A percentile compares a stretch with the other conserved stretches of the same genome.
Evolutionary conservation across 768 basidiomycete genomes (phyloP).

Genomic region (Pisolithus orientalis): DNA sequence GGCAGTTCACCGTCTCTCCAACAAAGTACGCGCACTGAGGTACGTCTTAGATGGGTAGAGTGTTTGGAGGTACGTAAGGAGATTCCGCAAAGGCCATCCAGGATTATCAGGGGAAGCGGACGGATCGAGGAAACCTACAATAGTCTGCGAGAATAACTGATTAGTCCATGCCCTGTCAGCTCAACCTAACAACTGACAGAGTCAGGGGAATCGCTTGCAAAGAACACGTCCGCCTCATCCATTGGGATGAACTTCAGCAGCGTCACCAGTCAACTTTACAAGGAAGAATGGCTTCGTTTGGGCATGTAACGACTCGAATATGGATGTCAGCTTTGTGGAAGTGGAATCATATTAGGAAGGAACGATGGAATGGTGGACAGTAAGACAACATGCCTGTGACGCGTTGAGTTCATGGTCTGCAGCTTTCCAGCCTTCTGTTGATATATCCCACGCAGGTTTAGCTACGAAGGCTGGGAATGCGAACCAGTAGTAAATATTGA

Average conservation of each 20-base stretch:
- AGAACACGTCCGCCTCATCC: constrained; percentile 55
- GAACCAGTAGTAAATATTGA: constrained; percentile 98
- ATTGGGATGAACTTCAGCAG: constrained; percentile 44
- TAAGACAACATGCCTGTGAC: constrained; percentile 31
- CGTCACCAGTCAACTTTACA: constrained; percentile 34
- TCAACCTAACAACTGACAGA: constrained; percentile 30
- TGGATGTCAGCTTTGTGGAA: constrained; percentile 39
- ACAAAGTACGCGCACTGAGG: constrained; percentile 58
- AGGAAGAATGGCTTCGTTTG: constrained; percentile 56
- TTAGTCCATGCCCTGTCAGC: not conserved
- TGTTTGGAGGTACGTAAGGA: constrained; percentile 73
- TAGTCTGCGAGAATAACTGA: constrained; percentile 25
- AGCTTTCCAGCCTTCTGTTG: constrained; percentile 49
- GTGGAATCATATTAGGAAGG: not conserved
- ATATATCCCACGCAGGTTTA: constrained; percentile 87
- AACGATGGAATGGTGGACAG: not conserved
- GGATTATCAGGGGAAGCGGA: constrained; percentile 69
- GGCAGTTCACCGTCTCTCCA: constrained; percentile 67
- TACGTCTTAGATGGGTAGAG: constrained; percentile 45
- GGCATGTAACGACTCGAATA: constrained; percentile 44
- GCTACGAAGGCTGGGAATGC: constrained; percentile 89
- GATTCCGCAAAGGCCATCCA: constrained; percentile 92
- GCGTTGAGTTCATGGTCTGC: constrained; percentile 41
- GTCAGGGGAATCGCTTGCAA: constrained; percentile 35
- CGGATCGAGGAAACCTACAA: constrained; percentile 76